Evolutionary conservation across 495 filamentous ascomycete species (phyloP).

Genomic region (Penicillium desertorum): DNA sequence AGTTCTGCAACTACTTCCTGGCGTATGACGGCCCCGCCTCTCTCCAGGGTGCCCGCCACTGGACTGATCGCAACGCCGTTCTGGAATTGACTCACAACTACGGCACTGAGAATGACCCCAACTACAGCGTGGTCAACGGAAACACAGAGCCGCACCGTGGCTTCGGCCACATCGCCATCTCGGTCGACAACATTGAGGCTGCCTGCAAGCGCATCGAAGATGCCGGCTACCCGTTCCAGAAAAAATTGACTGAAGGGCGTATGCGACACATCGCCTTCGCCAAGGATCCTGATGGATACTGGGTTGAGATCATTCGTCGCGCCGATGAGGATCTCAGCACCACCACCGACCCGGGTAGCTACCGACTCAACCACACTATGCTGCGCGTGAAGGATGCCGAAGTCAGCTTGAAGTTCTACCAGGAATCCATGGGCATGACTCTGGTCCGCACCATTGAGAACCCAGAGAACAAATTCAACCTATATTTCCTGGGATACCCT

Average conservation of each 20-base stretch:
- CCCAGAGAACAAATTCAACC: constrained; percentile 70
- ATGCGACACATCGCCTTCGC: constrained; percentile 91
- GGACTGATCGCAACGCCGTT: constrained; percentile 82
- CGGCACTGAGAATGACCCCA: constrained; percentile 83
- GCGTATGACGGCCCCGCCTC: constrained; percentile 67
- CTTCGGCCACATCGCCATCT: constrained; percentile 87
- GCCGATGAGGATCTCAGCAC: constrained; percentile 53
- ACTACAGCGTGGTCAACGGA: constrained; percentile 82
- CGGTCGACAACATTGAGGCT: constrained; percentile 85
- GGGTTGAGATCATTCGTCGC: constrained; percentile 70
- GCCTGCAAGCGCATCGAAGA: constrained; percentile 87
- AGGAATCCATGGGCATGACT: constrained; percentile 85
- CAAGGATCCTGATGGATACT: constrained; percentile 91
- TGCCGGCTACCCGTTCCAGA: constrained; percentile 89
- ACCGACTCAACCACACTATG: constrained; percentile 74
- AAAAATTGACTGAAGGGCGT: constrained; percentile 82
- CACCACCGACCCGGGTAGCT: constrained; percentile 52
- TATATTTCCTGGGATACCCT: constrained; percentile 89
- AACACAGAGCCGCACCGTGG: constrained; percentile 84
- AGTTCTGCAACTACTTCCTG: constrained; percentile 73
- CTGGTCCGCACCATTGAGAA: constrained; percentile 71
- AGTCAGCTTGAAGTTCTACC: constrained; percentile 83
- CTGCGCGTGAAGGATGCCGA: constrained; percentile 89
- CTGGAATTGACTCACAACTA: constrained; percentile 97
- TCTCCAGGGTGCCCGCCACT: constrained; percentile 71